phyloP scores from a whole-genome alignment of 2,329 filamentous ascomycete species.

The Colletotrichum sp. region DNA sequence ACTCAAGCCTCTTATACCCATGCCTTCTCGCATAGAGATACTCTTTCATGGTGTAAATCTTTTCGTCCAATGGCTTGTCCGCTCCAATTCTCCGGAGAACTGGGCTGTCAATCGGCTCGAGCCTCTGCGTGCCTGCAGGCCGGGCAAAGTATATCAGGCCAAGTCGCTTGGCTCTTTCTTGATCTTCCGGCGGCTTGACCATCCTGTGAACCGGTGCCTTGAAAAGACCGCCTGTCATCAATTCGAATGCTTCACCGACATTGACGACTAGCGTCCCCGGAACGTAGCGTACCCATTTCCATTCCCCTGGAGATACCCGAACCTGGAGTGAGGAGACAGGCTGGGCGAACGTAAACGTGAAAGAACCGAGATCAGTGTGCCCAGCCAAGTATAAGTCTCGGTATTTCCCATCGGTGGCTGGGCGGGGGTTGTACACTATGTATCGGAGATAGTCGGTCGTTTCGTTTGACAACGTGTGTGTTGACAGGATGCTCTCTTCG shows the following conservation, averaged over 20 bases:
- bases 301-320: slow-evolving; percentile 36
- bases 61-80: background rate
- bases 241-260: slow-evolving; percentile 33
- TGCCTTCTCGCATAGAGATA: background rate
- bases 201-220: slow-evolving; percentile 37
- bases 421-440: background rate
- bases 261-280: slow-evolving; percentile 51
- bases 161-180: slow-evolving; percentile 30
- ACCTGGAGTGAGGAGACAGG: slow-evolving; percentile 58
- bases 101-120: background rate
- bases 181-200: slow-evolving; percentile 35
- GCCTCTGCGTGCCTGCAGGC: slow-evolving; percentile 27
- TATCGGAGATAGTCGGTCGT: background rate
- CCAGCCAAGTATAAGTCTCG: slow-evolving; percentile 23
- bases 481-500: background rate
- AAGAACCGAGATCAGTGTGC: slow-evolving; percentile 56
- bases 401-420: background rate
- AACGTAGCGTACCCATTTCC: slow-evolving; percentile 49
- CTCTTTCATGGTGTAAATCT: background rate
- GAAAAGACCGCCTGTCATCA: slow-evolving; percentile 30
- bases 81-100: background rate
- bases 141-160: slow-evolving; percentile 39
- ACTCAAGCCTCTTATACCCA: background rate
- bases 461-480: background rate
- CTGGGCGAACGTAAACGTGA: slow-evolving; percentile 60